Percentiles rank a stretch among this genome's conserved stretches.
Evolutionary conservation across 2,329 filamentous ascomycete species (phyloP).

Genomic region (Sarocladiaceae sp.): DNA sequence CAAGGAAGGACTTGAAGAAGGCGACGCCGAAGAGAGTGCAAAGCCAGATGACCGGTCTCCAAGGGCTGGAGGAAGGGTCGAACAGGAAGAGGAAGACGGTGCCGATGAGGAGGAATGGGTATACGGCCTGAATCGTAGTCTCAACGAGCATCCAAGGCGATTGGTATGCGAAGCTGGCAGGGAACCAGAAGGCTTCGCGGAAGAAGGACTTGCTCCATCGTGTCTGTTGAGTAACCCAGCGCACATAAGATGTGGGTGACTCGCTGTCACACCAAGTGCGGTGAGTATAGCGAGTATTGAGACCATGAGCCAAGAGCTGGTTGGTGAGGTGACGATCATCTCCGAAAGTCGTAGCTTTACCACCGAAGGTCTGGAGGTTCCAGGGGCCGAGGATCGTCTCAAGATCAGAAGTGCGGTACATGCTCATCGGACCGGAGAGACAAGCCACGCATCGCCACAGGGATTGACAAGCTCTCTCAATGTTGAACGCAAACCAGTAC

Average conservation of each 20-base stretch:
- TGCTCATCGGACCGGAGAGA: conserved; percentile 13
- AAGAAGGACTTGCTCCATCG: conserved; percentile 15
- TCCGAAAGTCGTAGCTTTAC: conserved; percentile 13
- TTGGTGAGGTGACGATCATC: conserved; percentile 13
- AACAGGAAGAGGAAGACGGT: conserved; percentile 14
- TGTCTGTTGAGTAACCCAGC: conserved; percentile 13
- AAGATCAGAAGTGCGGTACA: conserved; percentile 13
- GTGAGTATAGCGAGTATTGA: conserved; percentile 13
- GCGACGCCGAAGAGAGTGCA: conserved; percentile 14
- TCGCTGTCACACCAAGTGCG: conserved; percentile 15
- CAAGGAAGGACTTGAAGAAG: conserved; percentile 13
- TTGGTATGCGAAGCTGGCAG: conserved; percentile 13
- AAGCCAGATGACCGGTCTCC: conserved; percentile 13
- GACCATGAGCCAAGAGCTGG: conserved; percentile 12
- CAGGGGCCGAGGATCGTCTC: conserved; percentile 12
- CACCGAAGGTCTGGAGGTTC: conserved; percentile 14
- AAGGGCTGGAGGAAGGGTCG: conserved; percentile 10
- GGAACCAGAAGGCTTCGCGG: conserved; percentile 14
- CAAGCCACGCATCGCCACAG: conserved; percentile 14
- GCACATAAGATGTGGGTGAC: conserved; percentile 12
- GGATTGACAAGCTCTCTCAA: conserved; percentile 13
- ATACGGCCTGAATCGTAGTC: conserved; percentile 13
- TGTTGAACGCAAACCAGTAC: conserved; percentile 15
- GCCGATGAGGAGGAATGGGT: conserved; percentile 14
- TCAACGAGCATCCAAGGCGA: conserved; percentile 14